phyloP scores from a whole-genome alignment of 2,329 filamentous ascomycete species.

The Blastomyces silverae region DNA sequence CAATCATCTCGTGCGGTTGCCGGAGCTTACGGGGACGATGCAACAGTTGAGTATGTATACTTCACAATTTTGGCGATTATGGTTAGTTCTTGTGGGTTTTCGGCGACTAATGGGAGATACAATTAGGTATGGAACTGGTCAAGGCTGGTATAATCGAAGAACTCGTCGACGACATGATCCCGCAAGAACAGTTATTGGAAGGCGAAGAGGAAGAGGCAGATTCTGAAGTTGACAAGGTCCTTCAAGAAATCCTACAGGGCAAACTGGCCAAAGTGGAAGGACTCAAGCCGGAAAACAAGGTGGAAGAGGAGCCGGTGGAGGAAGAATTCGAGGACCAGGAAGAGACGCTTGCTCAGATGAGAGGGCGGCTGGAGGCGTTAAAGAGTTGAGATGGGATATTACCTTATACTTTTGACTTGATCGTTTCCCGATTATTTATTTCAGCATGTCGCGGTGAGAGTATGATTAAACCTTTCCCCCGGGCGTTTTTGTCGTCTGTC shows the following conservation, averaged over 20 bases:
- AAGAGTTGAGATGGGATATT: constrained; percentile 58
- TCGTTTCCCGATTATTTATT: not conserved
- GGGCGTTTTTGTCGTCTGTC: not conserved
- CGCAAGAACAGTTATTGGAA: constrained; percentile 63
- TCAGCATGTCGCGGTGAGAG: not conserved
- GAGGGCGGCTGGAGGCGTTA: constrained; percentile 79
- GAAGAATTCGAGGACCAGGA: constrained; percentile 80
- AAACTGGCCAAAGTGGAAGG: constrained; percentile 61
- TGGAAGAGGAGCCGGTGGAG: constrained; percentile 48
- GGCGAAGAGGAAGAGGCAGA: constrained; percentile 68
- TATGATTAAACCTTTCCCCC: not conserved
- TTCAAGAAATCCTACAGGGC: constrained; percentile 84
- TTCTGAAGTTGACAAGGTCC: constrained; percentile 84
- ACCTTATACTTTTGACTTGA: not conserved
- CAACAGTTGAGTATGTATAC: constrained; percentile 47
- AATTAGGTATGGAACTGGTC: constrained; percentile 59
- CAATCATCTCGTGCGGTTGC: constrained; percentile 74
- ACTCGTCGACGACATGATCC: constrained; percentile 82
- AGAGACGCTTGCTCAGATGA: constrained; percentile 89
- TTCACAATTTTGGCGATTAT: not conserved
- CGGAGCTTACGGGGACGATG: constrained; percentile 86
- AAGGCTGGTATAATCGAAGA: constrained; percentile 97
- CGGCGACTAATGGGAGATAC: not conserved
- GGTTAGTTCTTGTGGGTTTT: constrained; percentile 44
- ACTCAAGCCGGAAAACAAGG: constrained; percentile 42